Evolutionary conservation across 352 stramenopile genomes (phyloP), one percentile per base, ranked within the genome.

Genomic region (Phytophthora europaea): DNA sequence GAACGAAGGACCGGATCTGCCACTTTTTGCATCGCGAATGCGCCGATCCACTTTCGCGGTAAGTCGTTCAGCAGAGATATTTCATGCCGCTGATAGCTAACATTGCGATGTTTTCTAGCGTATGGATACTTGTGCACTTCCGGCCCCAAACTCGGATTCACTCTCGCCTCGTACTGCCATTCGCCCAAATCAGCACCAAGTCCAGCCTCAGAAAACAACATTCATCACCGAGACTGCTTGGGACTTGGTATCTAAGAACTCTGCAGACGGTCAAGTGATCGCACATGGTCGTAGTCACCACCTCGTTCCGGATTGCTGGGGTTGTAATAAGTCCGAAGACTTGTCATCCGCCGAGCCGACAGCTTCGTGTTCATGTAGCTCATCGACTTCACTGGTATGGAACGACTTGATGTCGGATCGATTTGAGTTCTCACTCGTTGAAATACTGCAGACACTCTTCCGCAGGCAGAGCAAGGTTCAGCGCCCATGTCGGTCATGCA

Each of bases 21-120:
- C 72, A 54, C 12, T 53, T 4, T 83, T 83, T 53, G 38, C 57
- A 16, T 69, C 72, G 4, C 56, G 51, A 15, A 83, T 83, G 76
- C 53, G 65, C 38, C 68, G 69, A 55, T 80, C 72, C 1, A 74
- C 76, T n/a, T 83, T 80, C 31, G 55, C 57, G 47, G 76, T 83
- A 72, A 70, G 76, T 63, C 1, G 40, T 23, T 50, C 18, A 20
- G 40, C 40, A 50, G 20, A 23, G 12, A n/a, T 54, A 33, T 13
- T 15, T 31, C 28, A 22, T 58, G 9, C 28, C 31, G 12, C 12
- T 40, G n/a, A 3, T 31, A 22, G 23, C 45, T 59, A 66, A 65
- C 18, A 28, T 34, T 57, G 31, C 26, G 26, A 4, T 45, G 58
- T 72, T 9, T 38, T 62, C 10, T 38, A 78, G 66, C 65, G 50